phyloP scores from a whole-genome alignment of 208 protist genomes.

The Trypanosomatidae sp. region DNA sequence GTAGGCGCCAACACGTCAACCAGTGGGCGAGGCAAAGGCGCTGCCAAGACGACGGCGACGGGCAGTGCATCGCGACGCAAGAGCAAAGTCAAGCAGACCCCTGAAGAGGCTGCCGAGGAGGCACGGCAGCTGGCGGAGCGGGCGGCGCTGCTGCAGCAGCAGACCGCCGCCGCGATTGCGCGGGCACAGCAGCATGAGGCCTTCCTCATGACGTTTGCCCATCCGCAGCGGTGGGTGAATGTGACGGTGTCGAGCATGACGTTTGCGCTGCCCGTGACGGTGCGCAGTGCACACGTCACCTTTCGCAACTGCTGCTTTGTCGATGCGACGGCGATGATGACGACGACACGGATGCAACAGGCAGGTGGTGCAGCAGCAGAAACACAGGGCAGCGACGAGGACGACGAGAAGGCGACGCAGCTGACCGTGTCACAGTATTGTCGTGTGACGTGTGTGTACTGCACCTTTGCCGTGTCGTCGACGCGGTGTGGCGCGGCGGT shows the following conservation, averaged over 20 bases:
- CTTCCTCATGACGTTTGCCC: conserved; percentile 72
- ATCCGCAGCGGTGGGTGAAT: conserved; percentile 56
- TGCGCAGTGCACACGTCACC: conserved; percentile 57
- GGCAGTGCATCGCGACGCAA: conserved; percentile 8
- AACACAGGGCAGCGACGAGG: not conserved
- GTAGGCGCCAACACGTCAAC: conserved; percentile 1
- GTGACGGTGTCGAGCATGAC: conserved; percentile 60
- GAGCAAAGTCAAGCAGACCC: conserved; percentile 36
- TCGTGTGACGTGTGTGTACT: conserved; percentile 44
- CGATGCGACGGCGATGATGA: not conserved
- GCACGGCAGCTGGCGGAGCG: conserved; percentile 38
- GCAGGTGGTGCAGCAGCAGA: no score
- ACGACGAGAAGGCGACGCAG: conserved; percentile 11
- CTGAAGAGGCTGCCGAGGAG: conserved; percentile 50
- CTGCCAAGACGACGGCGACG: conserved; percentile 8
- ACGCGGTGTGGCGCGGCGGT: conserved; percentile 22
- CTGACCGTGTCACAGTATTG: conserved; percentile 74
- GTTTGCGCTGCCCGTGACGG: conserved; percentile 52
- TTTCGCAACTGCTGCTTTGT: conserved; percentile 75
- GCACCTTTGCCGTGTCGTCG: conserved; percentile 58
- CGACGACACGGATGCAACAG: no score
- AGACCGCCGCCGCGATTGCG: conserved; percentile 46
- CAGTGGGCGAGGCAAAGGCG: conserved; percentile 4
- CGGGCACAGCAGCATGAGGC: conserved; percentile 51
- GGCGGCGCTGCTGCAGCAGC: conserved; percentile 31